Base-by-base conservation (phyloP, 441 rosid genomes). In the Brassica hybrid region DNA sequence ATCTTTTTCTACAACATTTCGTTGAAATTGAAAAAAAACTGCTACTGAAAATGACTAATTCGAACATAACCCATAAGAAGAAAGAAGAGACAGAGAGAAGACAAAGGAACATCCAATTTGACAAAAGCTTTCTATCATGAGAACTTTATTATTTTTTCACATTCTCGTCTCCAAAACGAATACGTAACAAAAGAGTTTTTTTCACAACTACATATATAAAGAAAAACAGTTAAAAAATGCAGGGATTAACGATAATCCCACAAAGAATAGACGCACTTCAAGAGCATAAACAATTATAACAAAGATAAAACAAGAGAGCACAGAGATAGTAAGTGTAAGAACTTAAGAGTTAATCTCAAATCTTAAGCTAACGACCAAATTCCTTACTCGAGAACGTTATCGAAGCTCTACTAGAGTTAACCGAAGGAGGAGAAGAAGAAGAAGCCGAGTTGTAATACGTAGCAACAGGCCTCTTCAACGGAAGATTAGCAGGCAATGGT, bases 391-490 rank as follows among this genome's bases (percentile, higher is more conserved):
- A 58, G 43, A 77, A 77, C 14, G 81, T 77, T 45, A 56, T 21
- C 0, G 76, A 63, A 56, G 14, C 71, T 54, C 27, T 17, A 66
- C 65, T 38, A 3, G 81, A 66, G 65, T 36, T 23, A 52, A 1
- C 64, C 1, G 77, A 60, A 2, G 25, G 56, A 72, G 73, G 45
- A 50, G 72, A 71, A 27, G 77, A 72, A 30, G 72, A 71, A 65
- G 77, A 72, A 19, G 65, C 10, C 6, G 85, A 76, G 1, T 61
- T 72, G 74, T 77, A 76, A 71, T 79, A 85, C 36, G 69, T 23
- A 41, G 88, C 86, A 66, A 82, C 84, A 32, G 85, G 86, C 81
- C 83, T 85, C 68, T 75, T 80, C 65, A 19, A 7, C 1, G 88
- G 90, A 52, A 87, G 87, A 56, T 65, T 32, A 63, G 4, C 41